These are phyloP conservation scores for Phaeodactylum tricornutum DNA, from an alignment of 108 stramenopile genomes.

Conservation along the genomic window DNA sequence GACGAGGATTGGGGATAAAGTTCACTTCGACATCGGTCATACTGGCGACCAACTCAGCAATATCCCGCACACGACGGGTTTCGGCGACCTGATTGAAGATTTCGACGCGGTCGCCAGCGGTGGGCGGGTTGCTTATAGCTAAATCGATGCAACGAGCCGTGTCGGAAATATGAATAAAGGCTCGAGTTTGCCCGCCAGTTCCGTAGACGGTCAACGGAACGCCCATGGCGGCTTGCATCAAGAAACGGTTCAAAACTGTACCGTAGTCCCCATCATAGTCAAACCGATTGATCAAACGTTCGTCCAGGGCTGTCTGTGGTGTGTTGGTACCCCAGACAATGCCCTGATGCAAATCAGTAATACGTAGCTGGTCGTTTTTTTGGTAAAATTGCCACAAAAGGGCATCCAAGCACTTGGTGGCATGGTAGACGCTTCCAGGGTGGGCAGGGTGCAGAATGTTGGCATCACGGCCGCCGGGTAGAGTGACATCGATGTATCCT, in stretches of 20 bases:
- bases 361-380: constrained; percentile 92
- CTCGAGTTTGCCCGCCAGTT: constrained; percentile 96
- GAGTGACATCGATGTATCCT: constrained; percentile 97
- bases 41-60: constrained; percentile 85
- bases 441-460: constrained; percentile 97
- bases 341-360: constrained; percentile 97
- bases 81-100: constrained; percentile 98
- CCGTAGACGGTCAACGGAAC: constrained; percentile 97
- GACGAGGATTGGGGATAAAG: constrained; percentile 92
- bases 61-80: constrained; percentile 92
- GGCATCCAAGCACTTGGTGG: constrained; percentile 96
- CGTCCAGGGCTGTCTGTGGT: constrained; percentile 89
- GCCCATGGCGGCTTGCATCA: constrained; percentile 96
- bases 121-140: constrained; percentile 95
- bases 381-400: constrained; percentile 96
- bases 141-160: constrained; percentile 95
- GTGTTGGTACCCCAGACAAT: constrained; percentile 99
- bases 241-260: constrained; percentile 95
- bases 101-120: constrained; percentile 81
- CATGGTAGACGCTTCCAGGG: constrained; percentile 94
- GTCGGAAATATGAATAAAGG: constrained; percentile 95
- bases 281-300: constrained; percentile 94
- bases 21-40: constrained; percentile 89
- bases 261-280: constrained; percentile 99
- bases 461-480: constrained; percentile 83